Percentiles rank a stretch among this genome's conserved stretches.
Evolutionary conservation across 495 filamentous ascomycete genomes (phyloP).

Genomic region (Xylaria scruposa): DNA sequence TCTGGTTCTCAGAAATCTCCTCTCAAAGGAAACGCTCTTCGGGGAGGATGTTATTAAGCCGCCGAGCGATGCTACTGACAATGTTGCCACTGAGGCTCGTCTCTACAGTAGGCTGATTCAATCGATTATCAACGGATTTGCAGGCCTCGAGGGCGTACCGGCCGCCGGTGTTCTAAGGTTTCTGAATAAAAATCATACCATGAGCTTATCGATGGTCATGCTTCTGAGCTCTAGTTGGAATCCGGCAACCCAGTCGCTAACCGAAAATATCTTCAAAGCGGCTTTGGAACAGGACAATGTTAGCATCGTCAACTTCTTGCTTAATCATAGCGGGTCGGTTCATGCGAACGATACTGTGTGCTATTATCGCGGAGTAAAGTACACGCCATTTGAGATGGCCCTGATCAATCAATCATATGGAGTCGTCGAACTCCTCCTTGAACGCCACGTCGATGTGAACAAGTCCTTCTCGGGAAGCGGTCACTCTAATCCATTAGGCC

Average conservation of each 20-base stretch:
- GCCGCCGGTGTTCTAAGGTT: background rate
- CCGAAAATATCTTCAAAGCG: background rate
- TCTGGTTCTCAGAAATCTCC: background rate
- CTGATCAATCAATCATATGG: background rate
- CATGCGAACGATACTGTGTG: background rate
- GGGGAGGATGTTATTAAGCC: background rate
- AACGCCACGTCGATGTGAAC: background rate
- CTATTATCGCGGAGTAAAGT: background rate
- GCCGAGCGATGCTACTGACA: background rate
- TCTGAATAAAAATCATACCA: background rate
- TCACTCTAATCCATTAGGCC: background rate
- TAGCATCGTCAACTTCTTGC: background rate
- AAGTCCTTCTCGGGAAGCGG: background rate
- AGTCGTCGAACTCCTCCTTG: background rate
- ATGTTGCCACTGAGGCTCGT: background rate
- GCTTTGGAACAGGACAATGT: slow-evolving; percentile 7
- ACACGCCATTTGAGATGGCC: background rate
- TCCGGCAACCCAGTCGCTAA: background rate
- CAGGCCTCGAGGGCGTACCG: background rate
- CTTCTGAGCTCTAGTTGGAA: background rate
- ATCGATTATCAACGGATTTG: background rate
- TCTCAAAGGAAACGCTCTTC: background rate
- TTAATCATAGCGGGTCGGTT: background rate
- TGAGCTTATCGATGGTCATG: background rate
- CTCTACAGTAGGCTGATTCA: background rate